Conservation (phyloP, 2,329 filamentous ascomycete species). For the Colletotrichum tropicale region DNA sequence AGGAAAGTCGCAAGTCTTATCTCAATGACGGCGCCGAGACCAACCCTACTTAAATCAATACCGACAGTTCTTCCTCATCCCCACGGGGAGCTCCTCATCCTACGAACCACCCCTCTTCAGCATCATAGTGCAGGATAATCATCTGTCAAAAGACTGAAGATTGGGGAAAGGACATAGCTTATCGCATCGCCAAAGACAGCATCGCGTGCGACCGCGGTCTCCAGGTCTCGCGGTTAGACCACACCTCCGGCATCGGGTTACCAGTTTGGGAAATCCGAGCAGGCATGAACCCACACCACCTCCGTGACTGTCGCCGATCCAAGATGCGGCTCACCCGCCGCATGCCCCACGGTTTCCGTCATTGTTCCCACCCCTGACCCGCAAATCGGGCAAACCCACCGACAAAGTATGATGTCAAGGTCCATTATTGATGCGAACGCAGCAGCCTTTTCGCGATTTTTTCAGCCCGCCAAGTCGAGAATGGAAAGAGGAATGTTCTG, state of each 20-base stretch:
- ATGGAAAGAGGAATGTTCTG: background rate
- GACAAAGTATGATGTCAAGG: conserved; percentile 6
- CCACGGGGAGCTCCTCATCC: background rate
- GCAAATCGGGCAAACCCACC: background rate
- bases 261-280: background rate
- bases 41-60: background rate
- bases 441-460: background rate
- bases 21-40: background rate
- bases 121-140: background rate
- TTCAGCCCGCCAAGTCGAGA: background rate
- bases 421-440: background rate
- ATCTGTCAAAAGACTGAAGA: background rate
- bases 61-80: background rate
- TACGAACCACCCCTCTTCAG: background rate
- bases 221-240: background rate
- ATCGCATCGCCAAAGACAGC: background rate
- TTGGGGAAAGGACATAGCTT: background rate
- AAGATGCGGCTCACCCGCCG: background rate
- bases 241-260: background rate
- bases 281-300: background rate
- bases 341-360: conserved; percentile 12
- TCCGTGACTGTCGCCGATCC: background rate
- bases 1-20: background rate
- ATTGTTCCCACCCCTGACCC: conserved; percentile 13
- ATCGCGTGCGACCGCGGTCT: background rate